phyloP scores from a whole-genome alignment of 2,329 filamentous ascomycete species.

The Botrytis squamosa region DNA sequence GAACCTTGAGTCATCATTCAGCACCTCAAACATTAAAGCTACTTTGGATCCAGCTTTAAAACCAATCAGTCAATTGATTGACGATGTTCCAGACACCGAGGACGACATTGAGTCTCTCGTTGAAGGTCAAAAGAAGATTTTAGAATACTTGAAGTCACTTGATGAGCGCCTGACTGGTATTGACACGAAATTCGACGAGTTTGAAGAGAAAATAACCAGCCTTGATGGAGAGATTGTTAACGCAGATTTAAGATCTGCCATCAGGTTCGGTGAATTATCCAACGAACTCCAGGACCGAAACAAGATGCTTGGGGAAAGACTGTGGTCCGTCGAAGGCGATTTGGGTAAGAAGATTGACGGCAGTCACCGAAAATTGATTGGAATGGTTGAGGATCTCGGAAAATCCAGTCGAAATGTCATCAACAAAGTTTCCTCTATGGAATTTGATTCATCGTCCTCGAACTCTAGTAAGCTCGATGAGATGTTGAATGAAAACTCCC shows the following conservation, averaged over 20 bases:
- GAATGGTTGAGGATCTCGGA: conserved; percentile 28
- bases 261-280: conserved; percentile 32
- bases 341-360: conserved; percentile 31
- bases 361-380: conserved; percentile 27
- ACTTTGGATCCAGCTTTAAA: conserved; percentile 27
- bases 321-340: conserved; percentile 30
- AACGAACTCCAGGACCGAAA: conserved; percentile 33
- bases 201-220: conserved; percentile 25
- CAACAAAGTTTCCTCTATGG: conserved; percentile 25
- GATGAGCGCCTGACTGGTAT: conserved; percentile 24
- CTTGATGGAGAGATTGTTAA: conserved; percentile 27
- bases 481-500: conserved; percentile 22
- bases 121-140: conserved; percentile 22
- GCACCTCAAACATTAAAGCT: conserved; percentile 21
- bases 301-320: conserved; percentile 26
- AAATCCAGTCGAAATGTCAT: conserved; percentile 25
- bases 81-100: conserved; percentile 26
- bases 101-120: conserved; percentile 24
- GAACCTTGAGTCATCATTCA: conserved; percentile 29
- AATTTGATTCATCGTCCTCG: conserved; percentile 21
- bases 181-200: conserved; percentile 23
- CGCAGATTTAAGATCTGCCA: conserved; percentile 30
- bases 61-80: conserved; percentile 23
- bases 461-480: conserved; percentile 26
- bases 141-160: conserved; percentile 24